phyloP scores from a whole-genome alignment of 768 basidiomycete species.

The Dictyophora rubrovolvata region DNA sequence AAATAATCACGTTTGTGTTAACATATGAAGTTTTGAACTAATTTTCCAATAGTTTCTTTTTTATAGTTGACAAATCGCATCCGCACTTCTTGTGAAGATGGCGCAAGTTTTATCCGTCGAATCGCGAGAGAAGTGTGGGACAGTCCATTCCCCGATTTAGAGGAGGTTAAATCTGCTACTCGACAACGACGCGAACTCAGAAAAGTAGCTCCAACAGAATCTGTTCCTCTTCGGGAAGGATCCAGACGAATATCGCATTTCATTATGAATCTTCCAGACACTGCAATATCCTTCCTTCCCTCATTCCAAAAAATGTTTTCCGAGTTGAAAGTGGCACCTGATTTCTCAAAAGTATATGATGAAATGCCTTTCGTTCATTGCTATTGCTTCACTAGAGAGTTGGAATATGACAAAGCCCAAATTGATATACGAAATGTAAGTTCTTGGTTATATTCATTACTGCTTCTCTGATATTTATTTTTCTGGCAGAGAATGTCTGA shows the following conservation, averaged over 20 bases:
- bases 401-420: slow-evolving; percentile 56
- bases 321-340: slow-evolving; percentile 29
- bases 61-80: slow-evolving; percentile 60
- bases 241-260: slow-evolving; percentile 59
- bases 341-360: slow-evolving; percentile 37
- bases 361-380: slow-evolving; percentile 88
- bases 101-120: slow-evolving; percentile 69
- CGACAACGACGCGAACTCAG: slow-evolving; percentile 24
- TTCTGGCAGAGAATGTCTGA: slow-evolving; percentile 9
- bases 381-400: slow-evolving; percentile 89
- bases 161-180: slow-evolving; percentile 29
- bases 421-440: slow-evolving; percentile 74
- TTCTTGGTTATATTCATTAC: slow-evolving; percentile 5
- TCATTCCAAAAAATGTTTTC: slow-evolving; percentile 71
- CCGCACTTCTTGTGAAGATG: slow-evolving; percentile 72
- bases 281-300: slow-evolving; percentile 81
- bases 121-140: slow-evolving; percentile 44
- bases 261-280: slow-evolving; percentile 97
- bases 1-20: slow-evolving; percentile 59
- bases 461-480: not conserved
- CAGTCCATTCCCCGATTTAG: slow-evolving; percentile 57
- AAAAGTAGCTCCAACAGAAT: slow-evolving; percentile 6
- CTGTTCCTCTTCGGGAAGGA: slow-evolving; percentile 29
- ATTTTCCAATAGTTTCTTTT: not conserved
- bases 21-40: slow-evolving; percentile 2